A percentile compares a stretch with the other conserved stretches of the same genome.
These are phyloP conservation scores for Pleurotus platypus DNA, from an alignment of 768 basidiomycete genomes.

Conservation along the genomic window DNA sequence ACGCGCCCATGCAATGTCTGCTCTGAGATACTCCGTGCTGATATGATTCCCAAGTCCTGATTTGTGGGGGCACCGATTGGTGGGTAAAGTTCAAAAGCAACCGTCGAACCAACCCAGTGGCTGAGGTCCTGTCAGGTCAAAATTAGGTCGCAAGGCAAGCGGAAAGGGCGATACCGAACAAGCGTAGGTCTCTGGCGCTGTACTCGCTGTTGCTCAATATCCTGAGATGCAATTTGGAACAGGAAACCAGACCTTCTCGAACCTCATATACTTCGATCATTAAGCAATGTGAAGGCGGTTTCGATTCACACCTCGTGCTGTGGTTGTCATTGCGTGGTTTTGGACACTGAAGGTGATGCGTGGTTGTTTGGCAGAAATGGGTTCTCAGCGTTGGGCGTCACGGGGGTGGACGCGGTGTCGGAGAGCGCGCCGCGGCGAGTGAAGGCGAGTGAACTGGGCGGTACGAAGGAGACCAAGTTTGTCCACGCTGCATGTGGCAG, in stretches of 20 bases:
- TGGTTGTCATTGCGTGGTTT: slow-evolving; percentile 71
- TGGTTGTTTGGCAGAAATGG: slow-evolving; percentile 91
- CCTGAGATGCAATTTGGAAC: slow-evolving; percentile 1
- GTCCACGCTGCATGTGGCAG: slow-evolving; percentile 83
- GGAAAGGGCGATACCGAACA: slow-evolving; percentile 40
- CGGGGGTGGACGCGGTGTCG: slow-evolving; percentile 56
- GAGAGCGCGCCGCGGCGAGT: slow-evolving; percentile 72
- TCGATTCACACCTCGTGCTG: slow-evolving; percentile 76
- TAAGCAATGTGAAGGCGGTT: slow-evolving; percentile 71
- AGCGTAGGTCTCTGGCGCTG: slow-evolving; percentile 26
- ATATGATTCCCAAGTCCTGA: slow-evolving; percentile 51
- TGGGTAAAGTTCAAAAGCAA: slow-evolving; percentile 34
- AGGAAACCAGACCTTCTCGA: slow-evolving; percentile 79
- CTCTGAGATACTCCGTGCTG: not conserved
- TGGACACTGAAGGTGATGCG: slow-evolving; percentile 75
- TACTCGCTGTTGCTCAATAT: slow-evolving; percentile 1
- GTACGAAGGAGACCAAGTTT: slow-evolving; percentile 52
- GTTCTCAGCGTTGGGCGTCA: slow-evolving; percentile 60
- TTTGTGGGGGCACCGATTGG: slow-evolving; percentile 89
- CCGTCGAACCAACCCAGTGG: slow-evolving; percentile 10
- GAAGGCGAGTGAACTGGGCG: slow-evolving; percentile 59
- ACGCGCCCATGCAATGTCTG: not conserved
- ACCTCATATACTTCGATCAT: slow-evolving; percentile 86
- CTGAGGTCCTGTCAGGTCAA: slow-evolving; percentile 46
- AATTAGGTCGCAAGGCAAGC: slow-evolving; percentile 72